A percentile compares a stretch with the other conserved stretches of the same genome.
These are phyloP conservation scores for Aspergillus indologenus DNA, from an alignment of 495 filamentous ascomycete species.

Conservation along the genomic window DNA sequence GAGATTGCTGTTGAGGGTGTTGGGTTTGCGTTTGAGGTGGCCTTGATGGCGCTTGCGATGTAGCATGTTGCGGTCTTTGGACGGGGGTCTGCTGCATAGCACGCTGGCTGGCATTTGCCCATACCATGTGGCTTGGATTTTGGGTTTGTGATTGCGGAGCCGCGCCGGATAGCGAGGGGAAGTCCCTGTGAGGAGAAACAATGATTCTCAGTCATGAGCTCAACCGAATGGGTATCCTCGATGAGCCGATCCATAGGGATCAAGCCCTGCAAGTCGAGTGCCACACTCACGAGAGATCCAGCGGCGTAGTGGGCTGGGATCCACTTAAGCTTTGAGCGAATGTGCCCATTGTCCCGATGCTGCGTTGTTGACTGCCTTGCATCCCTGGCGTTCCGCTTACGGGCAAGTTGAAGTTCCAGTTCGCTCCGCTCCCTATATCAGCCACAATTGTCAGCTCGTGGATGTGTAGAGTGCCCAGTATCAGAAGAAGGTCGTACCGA, in stretches of 20 bases:
- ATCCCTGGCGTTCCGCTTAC: slow-evolving; percentile 64
- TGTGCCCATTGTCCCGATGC: slow-evolving; percentile 59
- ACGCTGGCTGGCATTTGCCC: slow-evolving; percentile 61
- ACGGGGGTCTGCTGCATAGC: slow-evolving; percentile 57
- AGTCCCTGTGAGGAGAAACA: slow-evolving; percentile 57
- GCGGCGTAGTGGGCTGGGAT: slow-evolving; percentile 68
- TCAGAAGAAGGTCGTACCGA: slow-evolving; percentile 52
- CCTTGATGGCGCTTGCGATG: slow-evolving; percentile 45
- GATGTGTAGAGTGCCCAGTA: slow-evolving; percentile 5
- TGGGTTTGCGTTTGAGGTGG: slow-evolving; percentile 50
- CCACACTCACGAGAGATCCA: slow-evolving; percentile 77
- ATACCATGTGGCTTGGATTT: slow-evolving; percentile 59
- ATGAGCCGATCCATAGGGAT: slow-evolving; percentile 8
- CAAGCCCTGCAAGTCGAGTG: not conserved
- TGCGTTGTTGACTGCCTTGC: slow-evolving; percentile 57
- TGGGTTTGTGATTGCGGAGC: slow-evolving; percentile 62
- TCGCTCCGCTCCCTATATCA: slow-evolving; percentile 58
- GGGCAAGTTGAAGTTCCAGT: slow-evolving; percentile 75
- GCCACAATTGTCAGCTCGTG: slow-evolving; percentile 33
- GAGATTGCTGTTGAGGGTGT: slow-evolving; percentile 57
- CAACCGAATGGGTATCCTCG: not conserved
- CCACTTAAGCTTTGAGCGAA: slow-evolving; percentile 81
- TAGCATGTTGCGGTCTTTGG: slow-evolving; percentile 63
- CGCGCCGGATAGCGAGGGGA: slow-evolving; percentile 74
- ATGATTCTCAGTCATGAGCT: slow-evolving; percentile 18